These are phyloP conservation scores for Globisporangium echinulatum DNA, from an alignment of 352 stramenopile species.

Conservation along the genomic window DNA sequence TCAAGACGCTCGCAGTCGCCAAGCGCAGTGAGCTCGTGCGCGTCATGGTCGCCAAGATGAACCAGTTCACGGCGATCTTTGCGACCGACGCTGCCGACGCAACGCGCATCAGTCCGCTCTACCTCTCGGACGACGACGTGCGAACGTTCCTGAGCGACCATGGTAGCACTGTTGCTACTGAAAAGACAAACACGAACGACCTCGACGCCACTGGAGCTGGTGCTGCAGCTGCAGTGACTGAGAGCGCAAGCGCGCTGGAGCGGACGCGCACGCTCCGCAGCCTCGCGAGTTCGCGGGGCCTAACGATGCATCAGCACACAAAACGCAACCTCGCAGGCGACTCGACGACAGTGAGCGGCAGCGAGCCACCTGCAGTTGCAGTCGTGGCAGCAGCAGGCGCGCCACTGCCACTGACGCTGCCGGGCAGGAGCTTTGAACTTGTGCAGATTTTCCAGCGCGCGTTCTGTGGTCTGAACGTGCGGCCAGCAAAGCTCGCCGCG, in stretches of 20 bases:
- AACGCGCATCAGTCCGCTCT: constrained; percentile 45
- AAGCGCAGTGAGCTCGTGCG: constrained; percentile 44
- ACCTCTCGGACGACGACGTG: constrained; percentile 54
- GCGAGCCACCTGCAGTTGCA: not conserved
- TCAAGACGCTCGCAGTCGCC: constrained; percentile 33
- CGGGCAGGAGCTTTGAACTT: constrained; percentile 11
- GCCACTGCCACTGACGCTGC: not conserved
- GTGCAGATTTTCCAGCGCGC: constrained; percentile 37
- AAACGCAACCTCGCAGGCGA: constrained; percentile 1
- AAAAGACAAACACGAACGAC: not conserved
- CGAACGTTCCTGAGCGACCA: constrained; percentile 14
- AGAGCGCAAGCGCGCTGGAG: not conserved
- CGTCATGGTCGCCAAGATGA: constrained; percentile 49
- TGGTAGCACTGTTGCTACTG: not conserved
- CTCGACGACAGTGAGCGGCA: not conserved
- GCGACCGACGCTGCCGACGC: constrained; percentile 21
- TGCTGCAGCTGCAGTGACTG: not conserved
- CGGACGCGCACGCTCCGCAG: constrained; percentile 5
- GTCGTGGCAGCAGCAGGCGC: not conserved
- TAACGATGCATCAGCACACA: constrained; percentile 15
- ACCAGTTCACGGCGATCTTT: constrained; percentile 43
- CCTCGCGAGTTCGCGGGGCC: constrained; percentile 10
- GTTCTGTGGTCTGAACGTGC: constrained; percentile 36
- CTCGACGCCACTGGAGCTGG: not conserved
- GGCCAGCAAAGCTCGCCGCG: constrained; percentile 24